These are phyloP conservation scores for Rosa chinensis DNA, from an alignment of 306 rosid species.

Conservation along the genomic window DNA sequence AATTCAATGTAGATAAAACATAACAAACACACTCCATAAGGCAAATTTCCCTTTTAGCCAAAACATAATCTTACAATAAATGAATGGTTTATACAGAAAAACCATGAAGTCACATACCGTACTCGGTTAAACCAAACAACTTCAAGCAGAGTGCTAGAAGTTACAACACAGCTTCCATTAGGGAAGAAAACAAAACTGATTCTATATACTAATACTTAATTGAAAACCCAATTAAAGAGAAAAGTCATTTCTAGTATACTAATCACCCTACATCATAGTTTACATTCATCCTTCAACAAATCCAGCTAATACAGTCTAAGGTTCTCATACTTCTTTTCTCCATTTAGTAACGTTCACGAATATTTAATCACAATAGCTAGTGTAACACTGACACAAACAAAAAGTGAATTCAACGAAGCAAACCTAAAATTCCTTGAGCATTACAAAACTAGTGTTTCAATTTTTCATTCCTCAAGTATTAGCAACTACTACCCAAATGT, in stretches of 20 bases:
- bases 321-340: neutral
- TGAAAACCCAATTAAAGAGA: too few species aligned
- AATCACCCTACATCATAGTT: neutral
- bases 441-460: neutral
- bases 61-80: neutral
- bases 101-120: neutral
- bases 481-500: neutral
- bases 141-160: neutral
- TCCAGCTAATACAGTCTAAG: neutral
- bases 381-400: neutral
- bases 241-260: neutral
- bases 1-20: too few species aligned
- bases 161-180: neutral
- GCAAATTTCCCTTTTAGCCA: neutral
- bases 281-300: neutral
- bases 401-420: neutral
- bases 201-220: neutral
- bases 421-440: neutral
- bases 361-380: too few species aligned
- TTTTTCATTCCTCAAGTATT: neutral
- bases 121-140: neutral
- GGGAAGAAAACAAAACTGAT: neutral
- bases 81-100: neutral
- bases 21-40: neutral
- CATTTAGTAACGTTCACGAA: neutral